Conservation (phyloP, 2,329 filamentous ascomycete genomes). For the Colletotrichum sp. region DNA sequence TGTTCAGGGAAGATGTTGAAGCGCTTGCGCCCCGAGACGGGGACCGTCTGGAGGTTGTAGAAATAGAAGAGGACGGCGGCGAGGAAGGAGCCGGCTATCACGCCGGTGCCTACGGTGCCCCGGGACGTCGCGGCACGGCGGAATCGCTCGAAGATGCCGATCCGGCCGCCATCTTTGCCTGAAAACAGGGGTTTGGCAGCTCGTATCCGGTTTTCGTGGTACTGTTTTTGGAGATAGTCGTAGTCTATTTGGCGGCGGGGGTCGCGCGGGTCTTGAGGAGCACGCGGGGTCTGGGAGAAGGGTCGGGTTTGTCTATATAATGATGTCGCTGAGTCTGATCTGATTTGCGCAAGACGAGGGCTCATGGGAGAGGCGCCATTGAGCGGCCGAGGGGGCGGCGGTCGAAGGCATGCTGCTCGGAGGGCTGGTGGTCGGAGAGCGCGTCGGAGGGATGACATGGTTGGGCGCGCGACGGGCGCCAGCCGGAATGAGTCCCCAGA, state of each 20-base stretch:
- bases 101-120: slow-evolving; percentile 37
- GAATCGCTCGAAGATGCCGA: background rate
- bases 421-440: slow-evolving; percentile 17
- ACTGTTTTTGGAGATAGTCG: slow-evolving; percentile 1
- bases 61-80: slow-evolving; percentile 65
- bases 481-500: background rate
- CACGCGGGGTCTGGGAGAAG: slow-evolving; percentile 25
- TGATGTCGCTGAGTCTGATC: background rate
- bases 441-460: slow-evolving; percentile 25
- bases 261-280: background rate
- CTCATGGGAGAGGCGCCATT: background rate
- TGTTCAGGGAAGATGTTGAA: slow-evolving; percentile 72
- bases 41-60: slow-evolving; percentile 73
- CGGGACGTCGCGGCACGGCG: slow-evolving; percentile 27
- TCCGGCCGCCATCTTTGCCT: slow-evolving; percentile 29
- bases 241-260: slow-evolving; percentile 2
- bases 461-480: background rate
- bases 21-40: slow-evolving; percentile 70
- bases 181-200: slow-evolving; percentile 36
- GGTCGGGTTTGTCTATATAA: slow-evolving; percentile 6
- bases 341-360: background rate
- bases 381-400: background rate
- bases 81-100: slow-evolving; percentile 44
- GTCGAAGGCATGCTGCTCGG: background rate
- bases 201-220: slow-evolving; percentile 24